Evolutionary conservation across 768 basidiomycete genomes (phyloP).

Genomic region (Hygrophoropsis aurantiaca): DNA sequence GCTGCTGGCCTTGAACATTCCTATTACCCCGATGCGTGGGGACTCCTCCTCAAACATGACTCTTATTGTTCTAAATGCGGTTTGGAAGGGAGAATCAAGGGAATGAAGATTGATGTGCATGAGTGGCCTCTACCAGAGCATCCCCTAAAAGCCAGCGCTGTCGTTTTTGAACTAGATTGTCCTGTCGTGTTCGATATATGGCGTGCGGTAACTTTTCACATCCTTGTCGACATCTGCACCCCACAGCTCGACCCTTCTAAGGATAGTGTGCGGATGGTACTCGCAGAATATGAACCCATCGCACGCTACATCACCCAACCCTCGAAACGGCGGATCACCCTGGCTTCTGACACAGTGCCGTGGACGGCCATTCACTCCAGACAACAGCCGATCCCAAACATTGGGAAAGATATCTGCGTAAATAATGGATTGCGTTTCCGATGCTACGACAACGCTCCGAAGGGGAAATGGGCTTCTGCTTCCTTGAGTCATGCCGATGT

Average conservation of each 20-base stretch:
- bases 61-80: slow-evolving; percentile 30
- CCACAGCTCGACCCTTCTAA: neutral
- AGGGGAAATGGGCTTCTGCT: slow-evolving; percentile 13
- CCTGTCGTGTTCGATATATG: slow-evolving; percentile 43
- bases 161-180: slow-evolving; percentile 43
- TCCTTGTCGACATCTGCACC: slow-evolving; percentile 38
- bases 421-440: slow-evolving; percentile 33
- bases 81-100: slow-evolving; percentile 13
- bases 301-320: slow-evolving; percentile 13
- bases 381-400: slow-evolving; percentile 11
- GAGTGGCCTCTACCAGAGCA: slow-evolving; percentile 48
- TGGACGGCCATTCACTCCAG: no score
- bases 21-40: slow-evolving; percentile 1
- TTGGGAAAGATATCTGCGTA: slow-evolving; percentile 20
- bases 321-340: slow-evolving; percentile 16
- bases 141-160: slow-evolving; percentile 17
- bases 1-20: slow-evolving; percentile 8
- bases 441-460: slow-evolving; percentile 24
- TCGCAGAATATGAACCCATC: slow-evolving; percentile 14
- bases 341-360: slow-evolving; percentile 11
- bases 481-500: slow-evolving; percentile 15
- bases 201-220: slow-evolving; percentile 39
- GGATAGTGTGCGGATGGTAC: slow-evolving; percentile 11
- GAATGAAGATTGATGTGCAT: slow-evolving; percentile 33
- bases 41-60: neutral